These are phyloP conservation scores for Acer negundo DNA, from an alignment of 345 rosid genomes.

Conservation along the genomic window DNA sequence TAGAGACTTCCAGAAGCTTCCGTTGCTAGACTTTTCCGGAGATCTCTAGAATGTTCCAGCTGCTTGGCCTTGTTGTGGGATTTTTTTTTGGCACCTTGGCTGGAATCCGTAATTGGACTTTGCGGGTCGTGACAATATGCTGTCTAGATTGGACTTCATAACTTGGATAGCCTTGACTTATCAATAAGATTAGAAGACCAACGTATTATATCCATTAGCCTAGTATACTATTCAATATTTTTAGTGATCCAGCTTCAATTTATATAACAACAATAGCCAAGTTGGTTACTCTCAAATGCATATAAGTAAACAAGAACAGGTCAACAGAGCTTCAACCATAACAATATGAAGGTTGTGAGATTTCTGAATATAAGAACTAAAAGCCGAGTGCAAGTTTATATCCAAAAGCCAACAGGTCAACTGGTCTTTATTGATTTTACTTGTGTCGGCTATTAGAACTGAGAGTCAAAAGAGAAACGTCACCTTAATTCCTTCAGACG, in stretches of 20 bases:
- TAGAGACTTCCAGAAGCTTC: too few relatives aligned
- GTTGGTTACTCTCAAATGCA: not conserved
- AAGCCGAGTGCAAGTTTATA: not conserved
- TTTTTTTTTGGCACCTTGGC: too few relatives aligned
- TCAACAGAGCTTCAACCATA: not conserved
- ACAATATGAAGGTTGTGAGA: not conserved
- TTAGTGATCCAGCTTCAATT: not conserved
- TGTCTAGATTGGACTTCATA: not conserved
- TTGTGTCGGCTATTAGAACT: not conserved
- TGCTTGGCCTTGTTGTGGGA: too few relatives aligned
- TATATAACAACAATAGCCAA: not conserved
- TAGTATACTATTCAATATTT: not conserved
- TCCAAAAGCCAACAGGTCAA: not conserved
- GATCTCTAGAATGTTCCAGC: too few relatives aligned
- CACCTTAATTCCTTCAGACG: slow-evolving; percentile 84
- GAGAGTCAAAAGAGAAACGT: slow-evolving; percentile 10
- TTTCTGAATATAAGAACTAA: not conserved
- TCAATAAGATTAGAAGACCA: not conserved
- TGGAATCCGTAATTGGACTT: too few relatives aligned
- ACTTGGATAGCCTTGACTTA: not conserved
- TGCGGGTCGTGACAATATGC: too few relatives aligned
- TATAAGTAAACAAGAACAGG: not conserved
- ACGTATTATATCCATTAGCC: not conserved
- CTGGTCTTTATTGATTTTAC: not conserved
- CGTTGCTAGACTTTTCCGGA: too few relatives aligned